phyloP scores from a whole-genome alignment of 129 eudicot genomes.

The Pulicaria dysenterica region DNA sequence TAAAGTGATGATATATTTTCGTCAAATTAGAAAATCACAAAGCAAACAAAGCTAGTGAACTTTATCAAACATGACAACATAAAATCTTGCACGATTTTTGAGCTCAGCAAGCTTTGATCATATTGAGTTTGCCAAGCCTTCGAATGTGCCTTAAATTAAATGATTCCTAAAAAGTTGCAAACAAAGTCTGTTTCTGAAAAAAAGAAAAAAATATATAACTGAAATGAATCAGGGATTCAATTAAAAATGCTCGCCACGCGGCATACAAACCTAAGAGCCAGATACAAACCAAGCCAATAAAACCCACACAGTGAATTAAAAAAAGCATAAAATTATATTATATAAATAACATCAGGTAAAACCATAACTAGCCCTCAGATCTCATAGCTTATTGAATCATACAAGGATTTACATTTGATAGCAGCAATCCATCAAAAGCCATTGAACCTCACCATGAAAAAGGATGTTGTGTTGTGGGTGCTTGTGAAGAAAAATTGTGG shows the following conservation, averaged over 20 bases:
- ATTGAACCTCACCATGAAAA: constrained; percentile 12
- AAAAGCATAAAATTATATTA: not conserved
- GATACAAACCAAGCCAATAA: not conserved
- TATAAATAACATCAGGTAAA: not conserved
- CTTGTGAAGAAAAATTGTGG: not conserved
- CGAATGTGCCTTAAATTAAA: constrained; percentile 30
- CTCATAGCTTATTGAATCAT: constrained; percentile 40
- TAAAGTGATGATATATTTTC: not conserved
- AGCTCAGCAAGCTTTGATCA: constrained; percentile 30
- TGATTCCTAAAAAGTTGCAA: not conserved
- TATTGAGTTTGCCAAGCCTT: constrained; percentile 32
- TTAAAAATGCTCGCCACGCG: too few relatives aligned
- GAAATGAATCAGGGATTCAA: too few relatives aligned
- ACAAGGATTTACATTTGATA: constrained; percentile 22
- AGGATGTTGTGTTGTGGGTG: constrained; percentile 21
- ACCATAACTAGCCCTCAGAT: constrained; percentile 26
- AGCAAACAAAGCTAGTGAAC: constrained; percentile 16
- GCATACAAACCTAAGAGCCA: too few relatives aligned
- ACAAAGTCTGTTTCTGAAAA: not conserved
- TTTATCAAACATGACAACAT: constrained; percentile 29
- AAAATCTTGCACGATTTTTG: constrained; percentile 32
- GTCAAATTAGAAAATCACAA: constrained; percentile 26
- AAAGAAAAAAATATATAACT: too few relatives aligned
- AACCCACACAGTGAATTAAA: too few relatives aligned
- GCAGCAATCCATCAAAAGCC: not conserved